These are phyloP conservation scores for Aegilops umbellulata DNA, from an alignment of 176 grass and related monocot species.

Conservation along the genomic window DNA sequence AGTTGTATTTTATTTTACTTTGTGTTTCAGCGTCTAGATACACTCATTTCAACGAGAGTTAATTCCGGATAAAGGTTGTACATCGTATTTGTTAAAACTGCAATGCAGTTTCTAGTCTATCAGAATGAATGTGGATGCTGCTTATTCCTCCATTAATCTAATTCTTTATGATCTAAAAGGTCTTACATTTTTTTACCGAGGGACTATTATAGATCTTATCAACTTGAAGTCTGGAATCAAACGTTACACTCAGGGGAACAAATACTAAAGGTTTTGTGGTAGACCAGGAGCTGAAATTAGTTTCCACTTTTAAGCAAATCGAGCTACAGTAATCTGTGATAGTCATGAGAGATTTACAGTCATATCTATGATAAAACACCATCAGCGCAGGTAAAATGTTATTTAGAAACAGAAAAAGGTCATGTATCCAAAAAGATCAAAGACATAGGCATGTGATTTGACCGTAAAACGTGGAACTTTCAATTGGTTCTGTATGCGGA, in stretches of 20 bases:
- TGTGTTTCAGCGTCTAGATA: too few species aligned
- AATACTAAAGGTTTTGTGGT: neutral
- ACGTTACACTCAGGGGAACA: neutral
- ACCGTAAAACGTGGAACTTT: neutral
- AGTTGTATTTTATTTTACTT: too few species aligned
- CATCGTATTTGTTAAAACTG: neutral
- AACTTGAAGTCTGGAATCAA: neutral
- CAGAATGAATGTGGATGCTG: neutral
- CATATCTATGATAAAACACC: neutral
- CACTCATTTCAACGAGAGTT: too few species aligned
- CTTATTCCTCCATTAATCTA: too few species aligned
- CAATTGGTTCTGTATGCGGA: constrained; percentile 2
- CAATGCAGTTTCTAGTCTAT: neutral
- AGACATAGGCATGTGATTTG: neutral
- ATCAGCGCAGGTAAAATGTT: neutral
- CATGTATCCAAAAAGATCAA: neutral
- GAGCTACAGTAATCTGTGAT: neutral
- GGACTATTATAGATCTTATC: too few species aligned
- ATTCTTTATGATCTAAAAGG: too few species aligned
- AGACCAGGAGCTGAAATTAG: neutral
- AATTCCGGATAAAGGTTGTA: too few species aligned
- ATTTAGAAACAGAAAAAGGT: constrained; percentile 17
- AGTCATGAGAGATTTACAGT: neutral
- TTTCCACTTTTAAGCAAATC: neutral
- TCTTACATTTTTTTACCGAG: too few species aligned